Percentiles rank a stretch among this genome's conserved stretches.
Conservation (phyloP, 2,329 filamentous ascomycete genomes). For the Pseudogymnoascus pannorum region DNA sequence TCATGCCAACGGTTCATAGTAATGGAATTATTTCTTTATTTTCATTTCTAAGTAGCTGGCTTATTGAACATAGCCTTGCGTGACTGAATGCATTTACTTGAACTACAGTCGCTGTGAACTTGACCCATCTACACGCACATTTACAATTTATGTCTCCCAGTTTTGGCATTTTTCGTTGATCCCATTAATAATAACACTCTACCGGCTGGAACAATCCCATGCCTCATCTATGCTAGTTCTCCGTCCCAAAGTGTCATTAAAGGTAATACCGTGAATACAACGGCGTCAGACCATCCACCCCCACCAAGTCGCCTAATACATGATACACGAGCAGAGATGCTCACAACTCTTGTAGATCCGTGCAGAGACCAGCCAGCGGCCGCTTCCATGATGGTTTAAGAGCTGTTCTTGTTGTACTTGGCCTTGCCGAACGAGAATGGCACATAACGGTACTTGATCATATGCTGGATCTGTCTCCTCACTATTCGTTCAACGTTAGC, state of each 20-base stretch:
- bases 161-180: conserved; percentile 1
- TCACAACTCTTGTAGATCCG: not conserved
- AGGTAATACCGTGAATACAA: not conserved
- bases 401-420: conserved; percentile 61
- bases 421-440: conserved; percentile 90
- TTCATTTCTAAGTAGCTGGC: no score
- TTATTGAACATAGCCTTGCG: no score
- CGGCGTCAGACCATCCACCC: not conserved
- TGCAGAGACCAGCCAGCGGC: not conserved
- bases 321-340: conserved; percentile 7
- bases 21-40: no score
- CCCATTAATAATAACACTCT: conserved; percentile 5
- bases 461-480: conserved; percentile 99
- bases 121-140: not conserved
- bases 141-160: not conserved
- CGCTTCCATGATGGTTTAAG: conserved; percentile 15
- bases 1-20: no score
- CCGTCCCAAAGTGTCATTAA: not conserved
- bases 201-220: conserved; percentile 1
- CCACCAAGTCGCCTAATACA: not conserved
- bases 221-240: conserved; percentile 2
- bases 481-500: conserved; percentile 44
- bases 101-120: no score
- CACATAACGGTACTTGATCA: conserved; percentile 99
- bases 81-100: no score